phyloP scores from a whole-genome alignment of 2,329 filamentous ascomycete genomes.

The Curvularia sp. region DNA sequence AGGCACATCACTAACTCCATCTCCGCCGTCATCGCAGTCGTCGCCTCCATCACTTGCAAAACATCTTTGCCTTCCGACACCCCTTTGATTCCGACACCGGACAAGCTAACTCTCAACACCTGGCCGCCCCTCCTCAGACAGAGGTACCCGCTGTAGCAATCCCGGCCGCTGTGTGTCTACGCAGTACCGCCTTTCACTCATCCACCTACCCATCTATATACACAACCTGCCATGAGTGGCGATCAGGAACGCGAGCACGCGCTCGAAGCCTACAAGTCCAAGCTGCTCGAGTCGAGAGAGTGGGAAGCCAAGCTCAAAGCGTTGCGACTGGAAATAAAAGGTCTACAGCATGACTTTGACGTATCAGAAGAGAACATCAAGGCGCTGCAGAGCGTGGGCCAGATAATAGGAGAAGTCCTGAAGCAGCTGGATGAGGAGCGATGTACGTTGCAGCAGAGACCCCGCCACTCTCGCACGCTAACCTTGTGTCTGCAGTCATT shows the following conservation, averaged over 20 bases:
- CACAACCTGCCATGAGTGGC: conserved; percentile 42
- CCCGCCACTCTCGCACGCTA: conserved; percentile 15
- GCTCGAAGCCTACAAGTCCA: conserved; percentile 61
- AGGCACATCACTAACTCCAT: conserved; percentile 1
- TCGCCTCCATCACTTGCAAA: background rate
- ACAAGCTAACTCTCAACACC: background rate
- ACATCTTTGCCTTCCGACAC: background rate
- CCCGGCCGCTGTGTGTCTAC: conserved; percentile 1
- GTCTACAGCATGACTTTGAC: conserved; percentile 91
- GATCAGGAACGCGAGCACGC: conserved; percentile 62
- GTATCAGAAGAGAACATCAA: conserved; percentile 99
- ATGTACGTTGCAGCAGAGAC: conserved; percentile 68
- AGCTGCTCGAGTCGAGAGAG: conserved; percentile 87
- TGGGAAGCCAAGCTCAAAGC: conserved; percentile 98
- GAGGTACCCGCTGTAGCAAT: conserved; percentile 1
- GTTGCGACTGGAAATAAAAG: conserved; percentile 94
- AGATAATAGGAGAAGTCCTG: conserved; percentile 98
- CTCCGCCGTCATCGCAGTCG: conserved; percentile 1
- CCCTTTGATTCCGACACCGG: background rate
- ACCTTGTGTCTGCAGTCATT: conserved; percentile 70
- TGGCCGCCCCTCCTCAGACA: background rate
- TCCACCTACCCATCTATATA: conserved; percentile 10
- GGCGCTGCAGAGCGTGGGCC: conserved; percentile 96
- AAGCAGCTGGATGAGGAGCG: conserved; percentile 99
- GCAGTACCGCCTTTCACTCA: conserved; percentile 4